Percentiles rank a stretch among this genome's conserved stretches.
Evolutionary conservation across 257 asterid genomes (phyloP).

Genomic region (Craterostigma plantagineum): DNA sequence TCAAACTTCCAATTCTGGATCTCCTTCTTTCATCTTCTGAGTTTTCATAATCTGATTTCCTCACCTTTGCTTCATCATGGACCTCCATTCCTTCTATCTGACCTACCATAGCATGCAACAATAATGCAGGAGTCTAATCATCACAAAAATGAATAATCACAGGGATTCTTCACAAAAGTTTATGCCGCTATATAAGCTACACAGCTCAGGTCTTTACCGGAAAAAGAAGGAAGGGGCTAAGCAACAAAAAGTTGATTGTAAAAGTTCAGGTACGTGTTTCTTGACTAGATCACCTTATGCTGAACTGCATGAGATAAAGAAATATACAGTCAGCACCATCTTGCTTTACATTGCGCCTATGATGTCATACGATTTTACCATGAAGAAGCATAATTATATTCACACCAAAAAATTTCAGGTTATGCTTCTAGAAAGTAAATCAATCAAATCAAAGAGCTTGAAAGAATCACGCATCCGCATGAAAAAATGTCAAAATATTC

Average conservation of each 20-base stretch:
- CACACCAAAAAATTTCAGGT: too few species aligned
- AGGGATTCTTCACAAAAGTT: too few species aligned
- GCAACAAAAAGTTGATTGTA: slow-evolving; percentile 14
- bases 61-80: slow-evolving; percentile 54
- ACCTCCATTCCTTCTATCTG: slow-evolving; percentile 47
- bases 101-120: slow-evolving; percentile 8
- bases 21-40: slow-evolving; percentile 78
- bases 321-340: too few species aligned
- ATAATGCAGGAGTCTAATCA: slow-evolving; percentile 3
- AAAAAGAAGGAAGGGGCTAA: slow-evolving; percentile 16
- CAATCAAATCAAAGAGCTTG: too few species aligned
- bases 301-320: slow-evolving; percentile 11
- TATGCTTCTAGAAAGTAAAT: too few species aligned
- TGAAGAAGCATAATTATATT: too few species aligned
- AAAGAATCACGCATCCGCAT: too few species aligned
- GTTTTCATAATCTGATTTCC: slow-evolving; percentile 56
- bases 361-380: too few species aligned
- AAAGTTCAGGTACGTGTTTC: slow-evolving; percentile 12
- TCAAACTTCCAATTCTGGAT: slow-evolving; percentile 54
- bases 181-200: slow-evolving; percentile 7
- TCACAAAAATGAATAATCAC: not conserved
- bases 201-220: slow-evolving; percentile 57
- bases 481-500: too few species aligned
- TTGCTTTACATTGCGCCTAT: too few species aligned
- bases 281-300: slow-evolving; percentile 9